Evolutionary conservation across 192 early-diverging fungal species (phyloP).

Genomic region (Coemansia sp.): DNA sequence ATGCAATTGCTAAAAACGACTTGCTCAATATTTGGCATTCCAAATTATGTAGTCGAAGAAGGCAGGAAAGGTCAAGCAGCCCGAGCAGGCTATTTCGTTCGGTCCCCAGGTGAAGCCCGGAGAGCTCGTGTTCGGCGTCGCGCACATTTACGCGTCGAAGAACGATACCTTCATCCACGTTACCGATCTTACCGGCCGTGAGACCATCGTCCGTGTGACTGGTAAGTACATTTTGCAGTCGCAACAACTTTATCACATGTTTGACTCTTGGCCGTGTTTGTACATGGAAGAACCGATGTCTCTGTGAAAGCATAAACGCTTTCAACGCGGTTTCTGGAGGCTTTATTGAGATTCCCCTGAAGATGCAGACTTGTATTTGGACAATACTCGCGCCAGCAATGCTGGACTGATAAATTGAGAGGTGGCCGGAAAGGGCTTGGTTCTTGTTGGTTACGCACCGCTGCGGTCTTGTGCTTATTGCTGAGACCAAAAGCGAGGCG

Average conservation of each 20-base stretch:
- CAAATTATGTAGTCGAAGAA: constrained; percentile 59
- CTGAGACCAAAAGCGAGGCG: neutral
- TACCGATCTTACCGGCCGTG: constrained; percentile 98
- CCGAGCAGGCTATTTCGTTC: constrained; percentile 88
- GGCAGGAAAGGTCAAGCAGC: constrained; percentile 72
- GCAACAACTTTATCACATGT: neutral
- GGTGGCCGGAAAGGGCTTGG: neutral
- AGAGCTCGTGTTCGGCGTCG: constrained; percentile 99
- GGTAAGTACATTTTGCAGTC: constrained; percentile 59
- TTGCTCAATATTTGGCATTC: neutral
- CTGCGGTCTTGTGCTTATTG: neutral
- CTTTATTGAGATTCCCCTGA: constrained; percentile 56
- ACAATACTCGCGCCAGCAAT: constrained; percentile 13
- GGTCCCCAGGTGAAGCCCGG: constrained; percentile 97
- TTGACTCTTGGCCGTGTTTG: neutral
- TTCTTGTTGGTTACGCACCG: constrained; percentile 10
- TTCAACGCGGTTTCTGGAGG: neutral
- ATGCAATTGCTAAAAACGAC: neutral
- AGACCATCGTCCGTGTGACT: constrained; percentile 99
- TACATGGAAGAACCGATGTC: neutral
- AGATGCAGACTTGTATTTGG: constrained; percentile 37
- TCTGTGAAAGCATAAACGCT: neutral
- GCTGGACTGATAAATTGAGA: neutral
- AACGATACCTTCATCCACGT: constrained; percentile 99
- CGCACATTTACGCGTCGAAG: constrained; percentile 98